Base-by-base conservation (phyloP, 108 stramenopile genomes). In the Skeletonema tropicum region DNA sequence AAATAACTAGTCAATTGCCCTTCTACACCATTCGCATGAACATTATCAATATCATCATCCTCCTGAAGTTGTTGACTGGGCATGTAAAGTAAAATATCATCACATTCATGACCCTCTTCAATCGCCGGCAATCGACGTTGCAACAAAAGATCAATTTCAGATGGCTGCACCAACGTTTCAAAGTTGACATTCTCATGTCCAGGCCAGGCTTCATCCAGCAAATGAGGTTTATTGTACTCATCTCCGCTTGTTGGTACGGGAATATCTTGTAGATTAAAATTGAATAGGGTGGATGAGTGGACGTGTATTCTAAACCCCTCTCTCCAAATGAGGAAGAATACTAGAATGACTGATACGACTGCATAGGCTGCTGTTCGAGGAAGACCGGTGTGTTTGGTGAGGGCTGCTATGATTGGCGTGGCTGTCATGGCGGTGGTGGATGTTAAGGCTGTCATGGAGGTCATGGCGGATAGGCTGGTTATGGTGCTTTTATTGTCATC, bases 31-130 rank as follows among this genome's bases (percentile, higher is more conserved):
- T 68, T 41, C 9, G 33, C 35, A 26, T 21, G 59, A 30, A 60
- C 57, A 10, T 25, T 33, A 41, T 45, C 42, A n/a, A n/a, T 15
- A 45, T 45, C 42, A 45, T 0, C 42, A 15, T 45, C 4, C 14
- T 58, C 33, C 5, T 35, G 33, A 35, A 35, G 15, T 29, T n/a
- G n/a, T n/a, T 62, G 39, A 17, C 68, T 48, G 6, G 79, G 79
- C 66, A 80, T 66, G 63, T 73, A 80, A 2, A 80, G n/a, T 26
- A 80, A 65, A 12, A 80, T 63, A 21, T 73, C 61, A 35, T 73
- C 64, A 67, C 79, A 80, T 55, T 55, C 52, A 55, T 55, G 52
- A 9, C 52, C 52, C 52, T 55, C 52, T 55, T 55, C 21, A 23
- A 55, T 23, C 7, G 9, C 19, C 17, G 52, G 52, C n/a, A 55